Evolutionary conservation across 345 rosid species (phyloP), one percentile per base, ranked within the genome.

Genomic region (Aethionema arabicum): DNA sequence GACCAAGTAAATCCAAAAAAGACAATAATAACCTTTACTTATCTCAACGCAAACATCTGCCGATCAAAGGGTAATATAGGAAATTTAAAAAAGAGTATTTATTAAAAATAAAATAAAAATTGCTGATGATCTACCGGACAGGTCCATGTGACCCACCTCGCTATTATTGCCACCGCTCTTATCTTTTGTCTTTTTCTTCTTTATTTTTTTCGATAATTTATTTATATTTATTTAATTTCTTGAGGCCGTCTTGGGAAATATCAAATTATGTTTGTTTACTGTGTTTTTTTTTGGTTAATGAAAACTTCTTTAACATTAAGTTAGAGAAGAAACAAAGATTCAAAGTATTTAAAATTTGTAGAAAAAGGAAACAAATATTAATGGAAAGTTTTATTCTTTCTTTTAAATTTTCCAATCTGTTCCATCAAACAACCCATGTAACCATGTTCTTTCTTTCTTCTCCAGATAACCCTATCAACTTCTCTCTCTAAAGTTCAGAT

Each of bases 391-490:
- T 57, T 58, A 32, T 48, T 30, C n/a, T 5, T 33, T 49, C 47
- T 48, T 2, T 55, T 36, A 21, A n/a, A 32, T 69, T 72, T 77
- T 78, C 75, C 77, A 67, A 70, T 72, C 73, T 74, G 76, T 74
- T 78, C 76, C 76, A 79, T 14, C 75, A 51, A 76, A 63, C 82
- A 75, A 36, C 77, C 84, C 85, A 79, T 82, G 82, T n/a, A n/a
- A n/a, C n/a, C n/a, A n/a, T n/a, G n/a, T n/a, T n/a, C n/a, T n/a
- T n/a, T n/a, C n/a, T n/a, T n/a, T n/a, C n/a, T n/a, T n/a, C n/a
- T n/a, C n/a, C n/a, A n/a, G n/a, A n/a, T n/a, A n/a, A n/a, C n/a
- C n/a, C n/a, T n/a, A n/a, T n/a, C n/a, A n/a, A n/a, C n/a, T n/a
- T 49, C 53, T 44, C 48, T 40, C 43, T 30, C 4, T 41, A 14